Evolutionary conservation across 768 basidiomycete genomes (phyloP).

Genomic region (Neoboletus magnificus): DNA sequence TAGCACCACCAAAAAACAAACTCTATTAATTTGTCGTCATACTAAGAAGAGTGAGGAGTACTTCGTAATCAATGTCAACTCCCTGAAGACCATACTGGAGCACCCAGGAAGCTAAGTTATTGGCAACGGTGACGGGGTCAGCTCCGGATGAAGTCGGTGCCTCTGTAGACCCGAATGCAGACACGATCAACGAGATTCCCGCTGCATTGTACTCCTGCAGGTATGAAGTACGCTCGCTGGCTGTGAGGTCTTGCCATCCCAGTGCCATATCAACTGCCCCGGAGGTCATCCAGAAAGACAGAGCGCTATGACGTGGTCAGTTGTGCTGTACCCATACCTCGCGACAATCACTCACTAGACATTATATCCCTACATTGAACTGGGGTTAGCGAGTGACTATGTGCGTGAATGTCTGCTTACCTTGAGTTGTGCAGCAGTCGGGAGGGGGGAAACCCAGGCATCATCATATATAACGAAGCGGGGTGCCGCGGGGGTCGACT

Average conservation of each 20-base stretch:
- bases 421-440: slow-evolving; percentile 40
- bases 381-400: neutral
- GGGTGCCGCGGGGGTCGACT: slow-evolving; percentile 40
- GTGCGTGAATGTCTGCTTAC: slow-evolving; percentile 25
- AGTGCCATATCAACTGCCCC: slow-evolving; percentile 45
- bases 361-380: slow-evolving; percentile 28
- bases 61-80: slow-evolving; percentile 54
- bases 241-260: slow-evolving; percentile 40
- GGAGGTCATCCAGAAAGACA: slow-evolving; percentile 40
- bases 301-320: slow-evolving; percentile 19
- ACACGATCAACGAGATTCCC: slow-evolving; percentile 57
- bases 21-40: neutral
- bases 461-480: slow-evolving; percentile 44
- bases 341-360: slow-evolving; percentile 26
- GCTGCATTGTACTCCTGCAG: slow-evolving; percentile 49
- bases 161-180: slow-evolving; percentile 44
- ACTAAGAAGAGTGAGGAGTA: neutral
- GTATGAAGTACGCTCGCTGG: slow-evolving; percentile 38
- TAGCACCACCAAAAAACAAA: slow-evolving; percentile 14
- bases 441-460: slow-evolving; percentile 40
- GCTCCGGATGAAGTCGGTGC: slow-evolving; percentile 40
- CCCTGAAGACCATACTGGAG: slow-evolving; percentile 45
- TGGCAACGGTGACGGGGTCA: slow-evolving; percentile 38
- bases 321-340: neutral
- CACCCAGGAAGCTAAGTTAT: slow-evolving; percentile 45